Evolutionary conservation across 2,329 filamentous ascomycete genomes (phyloP).

Genomic region (Trichophyton mentagrophytes): DNA sequence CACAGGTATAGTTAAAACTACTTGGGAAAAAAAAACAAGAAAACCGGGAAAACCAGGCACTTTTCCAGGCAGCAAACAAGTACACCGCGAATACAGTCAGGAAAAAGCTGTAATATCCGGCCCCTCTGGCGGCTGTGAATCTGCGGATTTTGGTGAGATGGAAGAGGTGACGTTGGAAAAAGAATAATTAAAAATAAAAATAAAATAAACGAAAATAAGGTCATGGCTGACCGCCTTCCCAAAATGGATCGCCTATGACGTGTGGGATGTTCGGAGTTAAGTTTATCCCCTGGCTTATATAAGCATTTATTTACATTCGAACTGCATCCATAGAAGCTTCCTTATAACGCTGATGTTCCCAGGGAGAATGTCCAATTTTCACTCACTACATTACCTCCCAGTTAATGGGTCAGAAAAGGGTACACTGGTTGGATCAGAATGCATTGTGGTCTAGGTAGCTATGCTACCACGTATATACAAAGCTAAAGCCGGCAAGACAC

Average conservation of each 20-base stretch:
- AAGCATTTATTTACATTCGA: too few relatives aligned
- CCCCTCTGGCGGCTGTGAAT: not conserved
- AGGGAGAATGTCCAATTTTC: too few relatives aligned
- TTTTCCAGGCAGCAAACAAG: not conserved
- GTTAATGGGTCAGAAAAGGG: not conserved
- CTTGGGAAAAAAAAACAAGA: not conserved
- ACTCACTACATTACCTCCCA: not conserved
- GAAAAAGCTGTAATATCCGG: not conserved
- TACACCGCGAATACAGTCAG: too few relatives aligned
- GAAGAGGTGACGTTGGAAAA: not conserved
- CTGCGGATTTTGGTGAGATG: not conserved
- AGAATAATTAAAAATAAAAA: not conserved
- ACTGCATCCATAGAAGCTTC: too few relatives aligned
- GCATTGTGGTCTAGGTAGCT: not conserved
- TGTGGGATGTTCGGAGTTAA: not conserved
- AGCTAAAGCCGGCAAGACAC: not conserved
- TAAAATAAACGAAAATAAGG: slow-evolving; percentile 3
- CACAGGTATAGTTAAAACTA: not conserved
- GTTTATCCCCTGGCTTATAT: not conserved
- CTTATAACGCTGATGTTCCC: too few relatives aligned
- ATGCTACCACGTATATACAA: not conserved
- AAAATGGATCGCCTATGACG: slow-evolving; percentile 6
- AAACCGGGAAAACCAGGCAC: not conserved
- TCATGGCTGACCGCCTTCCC: slow-evolving; percentile 1
- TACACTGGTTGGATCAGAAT: not conserved